Evolutionary conservation across 2,329 filamentous ascomycete species (phyloP), one percentile per base, ranked within the genome.

Genomic region (Sporothrix globosa): DNA sequence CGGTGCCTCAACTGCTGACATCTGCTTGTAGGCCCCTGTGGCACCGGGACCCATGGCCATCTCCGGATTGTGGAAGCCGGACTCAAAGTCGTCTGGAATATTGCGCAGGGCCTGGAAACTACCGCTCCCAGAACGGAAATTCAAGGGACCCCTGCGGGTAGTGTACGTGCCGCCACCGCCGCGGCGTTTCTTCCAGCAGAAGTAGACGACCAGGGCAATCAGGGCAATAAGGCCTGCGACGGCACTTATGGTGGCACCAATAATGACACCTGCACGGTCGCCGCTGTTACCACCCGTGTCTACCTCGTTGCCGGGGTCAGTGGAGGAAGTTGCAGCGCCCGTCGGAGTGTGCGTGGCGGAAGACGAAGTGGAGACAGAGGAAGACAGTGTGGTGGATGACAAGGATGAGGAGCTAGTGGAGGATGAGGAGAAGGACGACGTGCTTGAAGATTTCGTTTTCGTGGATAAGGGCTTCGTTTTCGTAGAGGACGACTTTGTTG

Each of bases 161-260:
- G 54, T 63, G n/a, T 52, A 50, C 34, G 21, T 39, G 17, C 30
- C 27, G n/a, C 48, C 24, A 21, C 19, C 39, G 4, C 17, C 41
- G 75, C 78, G 79, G 66, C 80, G 81, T 50, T 82, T 82, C 61
- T 82, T 81, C 76, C 82, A 77, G 67, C 84, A 77, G 30, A 48
- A 71, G 74, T 81, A 85, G 67, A 85, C 75, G 24, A 76, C 77
- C 0, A 86, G 73, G 0, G 81, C 81, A 6, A 81, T 72, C 7
- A 87, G 72, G 7, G 81, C 79, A 10, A 82, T 77, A 1, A 87
- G 72, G 3, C 80, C 80, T 5, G 83, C 85, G 0, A 86, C 78
- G 19, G 84, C 85, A n/a, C 84, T 82, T 53, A 88, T 80, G 19
- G 81, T 82, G 14, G 84, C 86, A 34, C 86, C 86, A 3, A 88